Evolutionary conservation across 2,329 filamentous ascomycete genomes (phyloP), one percentile per base, ranked within the genome.

Genomic region (Colletotrichum tanaceti): DNA sequence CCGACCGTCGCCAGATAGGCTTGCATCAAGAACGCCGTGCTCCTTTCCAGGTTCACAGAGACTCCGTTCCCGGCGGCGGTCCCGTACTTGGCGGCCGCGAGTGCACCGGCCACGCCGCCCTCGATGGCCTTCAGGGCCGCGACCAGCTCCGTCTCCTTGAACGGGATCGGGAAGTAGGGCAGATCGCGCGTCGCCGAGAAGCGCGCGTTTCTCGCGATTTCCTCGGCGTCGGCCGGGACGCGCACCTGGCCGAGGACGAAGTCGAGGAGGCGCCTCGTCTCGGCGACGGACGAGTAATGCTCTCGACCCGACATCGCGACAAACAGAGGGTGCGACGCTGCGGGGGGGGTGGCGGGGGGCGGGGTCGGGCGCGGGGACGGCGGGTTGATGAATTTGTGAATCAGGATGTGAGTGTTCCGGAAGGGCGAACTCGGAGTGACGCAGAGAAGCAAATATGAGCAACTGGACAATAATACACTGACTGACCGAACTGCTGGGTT

Each of bases 131-230:
- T 84, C 20, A 84, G 71, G 0, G 82, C 82, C 7, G 80, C 80
- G 1, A 76, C 74, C 4, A 80, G 76, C 67, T 84, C 82, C 0
- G 81, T 83, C 71, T 84, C 82, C 54, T 84, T 83, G 73, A 84
- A 82, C 0, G 82, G 82, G 14, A 82, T 83, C 0, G 82, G 82
- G 39, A 84, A 84, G 70, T 83, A 84, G 0, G 80, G 79, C 58
- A 71, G 71, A 70, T 82, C 78, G 18, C 75, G 76, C 4, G 73
- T 68, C 14, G 78, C 76, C 0, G 75, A 77, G 59, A 83, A 80
- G 1, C 73, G 67, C n/a, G 81, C 73, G 20, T 38, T 53, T 43
- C 73, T 72, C 2, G 65, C 35, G 35, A 68, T 71, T 7, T 76
- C 71, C 11, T 66, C 71, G 22, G 71, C 69, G 16, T 78, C 73